Conservation (phyloP, 2,329 filamentous ascomycete species). For the Fusarium newnesense region DNA sequence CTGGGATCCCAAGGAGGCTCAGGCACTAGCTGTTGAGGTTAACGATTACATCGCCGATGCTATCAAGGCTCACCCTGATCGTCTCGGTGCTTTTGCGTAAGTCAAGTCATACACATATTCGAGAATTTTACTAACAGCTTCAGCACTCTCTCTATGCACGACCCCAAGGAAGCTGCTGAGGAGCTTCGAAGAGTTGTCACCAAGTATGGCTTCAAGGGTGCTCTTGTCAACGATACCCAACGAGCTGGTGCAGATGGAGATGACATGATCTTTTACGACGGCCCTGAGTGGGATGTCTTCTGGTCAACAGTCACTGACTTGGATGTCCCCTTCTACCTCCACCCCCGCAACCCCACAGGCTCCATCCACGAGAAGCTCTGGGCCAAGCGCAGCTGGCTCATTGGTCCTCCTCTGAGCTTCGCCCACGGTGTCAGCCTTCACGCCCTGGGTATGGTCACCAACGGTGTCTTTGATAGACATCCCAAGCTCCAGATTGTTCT, state of each 20-base stretch:
- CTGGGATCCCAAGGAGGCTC: slow-evolving; percentile 54
- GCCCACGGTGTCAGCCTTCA: slow-evolving; percentile 69
- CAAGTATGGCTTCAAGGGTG: slow-evolving; percentile 70
- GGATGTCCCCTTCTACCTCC: slow-evolving; percentile 72
- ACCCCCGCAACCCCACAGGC: slow-evolving; percentile 68
- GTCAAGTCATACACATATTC: slow-evolving; percentile 6
- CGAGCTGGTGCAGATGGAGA: slow-evolving; percentile 67
- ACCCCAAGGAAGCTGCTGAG: slow-evolving; percentile 59
- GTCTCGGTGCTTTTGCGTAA: slow-evolving; percentile 60
- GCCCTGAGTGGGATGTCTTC: slow-evolving; percentile 69
- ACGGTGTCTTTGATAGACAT: slow-evolving; percentile 61
- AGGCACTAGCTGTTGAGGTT: slow-evolving; percentile 54
- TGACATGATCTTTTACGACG: slow-evolving; percentile 72
- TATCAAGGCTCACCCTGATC: slow-evolving; percentile 52
- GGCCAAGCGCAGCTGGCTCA: slow-evolving; percentile 67
- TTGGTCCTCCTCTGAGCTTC: slow-evolving; percentile 69
- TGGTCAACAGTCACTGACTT: slow-evolving; percentile 68
- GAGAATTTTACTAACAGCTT: neutral
- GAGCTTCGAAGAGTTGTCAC: slow-evolving; percentile 65
- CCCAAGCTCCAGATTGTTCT: slow-evolving; percentile 58
- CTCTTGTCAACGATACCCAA: slow-evolving; percentile 71
- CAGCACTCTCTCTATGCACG: slow-evolving; percentile 63
- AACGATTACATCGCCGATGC: slow-evolving; percentile 54
- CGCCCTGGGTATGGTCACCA: slow-evolving; percentile 61
- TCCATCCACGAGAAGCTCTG: slow-evolving; percentile 67